Evolutionary conservation across 2,329 filamentous ascomycete genomes (phyloP).

Genomic region (Gliomastix tumulicola): DNA sequence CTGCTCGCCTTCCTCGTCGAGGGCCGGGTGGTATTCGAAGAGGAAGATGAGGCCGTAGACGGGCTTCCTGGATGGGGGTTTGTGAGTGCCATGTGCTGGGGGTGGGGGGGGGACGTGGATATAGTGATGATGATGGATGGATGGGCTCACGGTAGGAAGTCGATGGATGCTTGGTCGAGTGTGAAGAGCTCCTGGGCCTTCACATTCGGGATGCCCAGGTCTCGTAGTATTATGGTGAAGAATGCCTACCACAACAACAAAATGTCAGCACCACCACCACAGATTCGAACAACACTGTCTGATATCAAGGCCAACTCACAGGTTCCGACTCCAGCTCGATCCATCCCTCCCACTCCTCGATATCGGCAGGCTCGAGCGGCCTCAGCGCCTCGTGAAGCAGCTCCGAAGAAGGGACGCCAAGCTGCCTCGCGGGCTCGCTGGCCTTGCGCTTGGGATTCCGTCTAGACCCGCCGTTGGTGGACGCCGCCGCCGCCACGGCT

Average conservation of each 20-base stretch:
- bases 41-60: constrained; percentile 86
- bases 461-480: constrained; percentile 8
- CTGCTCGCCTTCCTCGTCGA: constrained; percentile 44
- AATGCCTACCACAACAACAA: constrained; percentile 48
- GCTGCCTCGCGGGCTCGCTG: constrained; percentile 13
- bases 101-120: background rate
- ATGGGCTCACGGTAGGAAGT: constrained; percentile 50
- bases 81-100: background rate
- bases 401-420: constrained; percentile 11
- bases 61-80: constrained; percentile 59
- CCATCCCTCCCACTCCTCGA: constrained; percentile 63
- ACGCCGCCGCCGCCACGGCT: no score
- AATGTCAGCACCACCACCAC: background rate
- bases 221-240: constrained; percentile 77
- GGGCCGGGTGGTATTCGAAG: constrained; percentile 60
- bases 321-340: constrained; percentile 87
- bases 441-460: constrained; percentile 39
- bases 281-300: background rate
- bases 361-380: constrained; percentile 43
- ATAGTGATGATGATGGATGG: background rate
- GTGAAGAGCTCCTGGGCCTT: constrained; percentile 71
- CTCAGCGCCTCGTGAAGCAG: constrained; percentile 35
- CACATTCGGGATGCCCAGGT: constrained; percentile 68
- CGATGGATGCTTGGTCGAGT: constrained; percentile 60
- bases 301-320: constrained; percentile 38